These are phyloP conservation scores for Psidium guajava DNA, from an alignment of 345 rosid species.

Conservation along the genomic window DNA sequence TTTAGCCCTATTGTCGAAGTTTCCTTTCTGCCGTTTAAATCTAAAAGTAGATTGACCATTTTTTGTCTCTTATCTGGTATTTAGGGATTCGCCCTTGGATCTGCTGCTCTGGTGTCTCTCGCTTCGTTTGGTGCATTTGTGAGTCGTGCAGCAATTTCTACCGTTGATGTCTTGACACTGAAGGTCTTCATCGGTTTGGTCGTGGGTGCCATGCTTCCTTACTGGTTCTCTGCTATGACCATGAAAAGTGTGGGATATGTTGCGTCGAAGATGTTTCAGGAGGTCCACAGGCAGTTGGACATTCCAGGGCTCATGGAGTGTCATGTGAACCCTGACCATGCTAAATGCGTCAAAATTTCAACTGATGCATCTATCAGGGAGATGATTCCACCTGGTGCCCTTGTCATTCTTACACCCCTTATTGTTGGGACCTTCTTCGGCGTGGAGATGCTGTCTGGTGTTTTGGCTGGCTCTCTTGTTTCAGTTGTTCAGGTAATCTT, in stretches of 20 bases:
- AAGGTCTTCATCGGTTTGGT: conserved; percentile 29
- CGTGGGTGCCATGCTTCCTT: conserved; percentile 32
- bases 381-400: conserved; percentile 26
- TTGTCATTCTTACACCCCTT: conserved; percentile 29
- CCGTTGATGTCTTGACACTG: conserved; percentile 22
- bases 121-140: conserved; percentile 32
- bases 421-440: conserved; percentile 23
- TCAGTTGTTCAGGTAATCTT: conserved; percentile 23
- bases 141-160: conserved; percentile 22
- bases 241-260: conserved; percentile 33
- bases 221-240: conserved; percentile 33
- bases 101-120: conserved; percentile 31
- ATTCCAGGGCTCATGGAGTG: conserved; percentile 26
- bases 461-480: conserved; percentile 28
- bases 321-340: conserved; percentile 14
- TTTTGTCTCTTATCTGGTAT: not conserved
- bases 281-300: conserved; percentile 25
- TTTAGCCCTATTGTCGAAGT: not conserved
- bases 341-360: conserved; percentile 20
- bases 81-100: conserved; percentile 22
- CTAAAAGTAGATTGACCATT: not conserved
- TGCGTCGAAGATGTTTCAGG: conserved; percentile 23
- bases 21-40: not conserved
- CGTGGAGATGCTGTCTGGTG: conserved; percentile 21
- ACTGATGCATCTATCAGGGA: conserved; percentile 25